phyloP scores from a whole-genome alignment of 495 filamentous ascomycete genomes.

The Pseudotulostoma volvatum region DNA sequence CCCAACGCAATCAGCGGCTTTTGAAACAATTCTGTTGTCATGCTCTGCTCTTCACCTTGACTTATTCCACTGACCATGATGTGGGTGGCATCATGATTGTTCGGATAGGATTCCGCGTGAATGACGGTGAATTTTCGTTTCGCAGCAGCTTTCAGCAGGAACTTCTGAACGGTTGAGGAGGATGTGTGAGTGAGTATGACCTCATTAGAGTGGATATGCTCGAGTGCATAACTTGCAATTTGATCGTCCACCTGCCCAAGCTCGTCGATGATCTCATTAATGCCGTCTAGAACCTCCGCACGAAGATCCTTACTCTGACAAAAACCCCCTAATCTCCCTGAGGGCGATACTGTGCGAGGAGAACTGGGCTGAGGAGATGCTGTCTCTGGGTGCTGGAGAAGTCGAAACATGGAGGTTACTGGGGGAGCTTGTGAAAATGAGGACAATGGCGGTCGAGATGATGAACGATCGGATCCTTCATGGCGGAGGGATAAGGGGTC shows the following conservation, averaged over 20 bases:
- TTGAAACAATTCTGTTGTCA: constrained; percentile 41
- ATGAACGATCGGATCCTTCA: constrained; percentile 21
- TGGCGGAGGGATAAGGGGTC: constrained; percentile 10
- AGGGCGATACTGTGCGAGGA: constrained; percentile 26
- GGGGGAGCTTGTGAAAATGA: constrained; percentile 30
- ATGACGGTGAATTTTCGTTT: constrained; percentile 83
- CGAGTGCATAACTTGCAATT: constrained; percentile 68
- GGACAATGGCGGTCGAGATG: constrained; percentile 37
- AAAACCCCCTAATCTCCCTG: constrained; percentile 19
- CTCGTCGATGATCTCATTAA: constrained; percentile 84
- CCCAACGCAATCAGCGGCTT: constrained; percentile 62
- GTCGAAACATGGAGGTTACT: constrained; percentile 62
- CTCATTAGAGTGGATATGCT: constrained; percentile 82
- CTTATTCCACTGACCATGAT: constrained; percentile 37
- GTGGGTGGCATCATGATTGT: constrained; percentile 46
- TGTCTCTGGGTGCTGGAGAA: constrained; percentile 47
- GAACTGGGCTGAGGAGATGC: constrained; percentile 29
- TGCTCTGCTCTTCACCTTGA: constrained; percentile 26
- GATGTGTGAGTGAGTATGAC: constrained; percentile 73
- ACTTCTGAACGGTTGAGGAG: constrained; percentile 68
- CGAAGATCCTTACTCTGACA: constrained; percentile 44
- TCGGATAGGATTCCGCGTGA: constrained; percentile 54
- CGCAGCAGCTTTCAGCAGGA: constrained; percentile 63
- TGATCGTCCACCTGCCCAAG: constrained; percentile 76
- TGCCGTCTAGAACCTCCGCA: constrained; percentile 77